phyloP scores from a whole-genome alignment of 805 yeast species.

The Barnettozyma pratensis region DNA sequence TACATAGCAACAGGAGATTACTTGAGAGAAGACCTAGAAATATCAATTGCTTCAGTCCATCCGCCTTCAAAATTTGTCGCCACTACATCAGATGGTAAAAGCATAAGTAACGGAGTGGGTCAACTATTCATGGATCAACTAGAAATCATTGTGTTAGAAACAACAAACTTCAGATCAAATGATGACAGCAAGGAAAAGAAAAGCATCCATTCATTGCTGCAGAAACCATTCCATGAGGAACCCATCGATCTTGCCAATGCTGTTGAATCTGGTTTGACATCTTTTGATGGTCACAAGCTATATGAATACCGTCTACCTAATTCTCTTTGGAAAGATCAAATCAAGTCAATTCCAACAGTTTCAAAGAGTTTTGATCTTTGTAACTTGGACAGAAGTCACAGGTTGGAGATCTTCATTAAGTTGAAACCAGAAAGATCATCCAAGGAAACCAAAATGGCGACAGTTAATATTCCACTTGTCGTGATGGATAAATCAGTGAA shows the following conservation, averaged over 20 bases:
- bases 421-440: neutral
- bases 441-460: neutral
- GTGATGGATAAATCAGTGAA: neutral
- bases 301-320: neutral
- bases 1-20: neutral
- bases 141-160: neutral
- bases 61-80: neutral
- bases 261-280: neutral
- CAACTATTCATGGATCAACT: neutral
- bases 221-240: neutral
- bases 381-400: neutral
- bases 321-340: neutral
- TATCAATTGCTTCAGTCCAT: neutral
- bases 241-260: neutral
- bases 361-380: neutral
- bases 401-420: neutral
- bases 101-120: neutral
- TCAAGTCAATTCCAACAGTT: neutral
- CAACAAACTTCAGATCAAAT: constrained; percentile 1
- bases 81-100: neutral
- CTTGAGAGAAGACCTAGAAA: neutral
- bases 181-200: neutral
- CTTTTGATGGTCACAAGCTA: neutral
- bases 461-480: neutral
- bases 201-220: neutral